Evolutionary conservation across 441 rosid genomes (phyloP), one percentile per base, ranked within the genome.

Genomic region (Biscutella laevigata): DNA sequence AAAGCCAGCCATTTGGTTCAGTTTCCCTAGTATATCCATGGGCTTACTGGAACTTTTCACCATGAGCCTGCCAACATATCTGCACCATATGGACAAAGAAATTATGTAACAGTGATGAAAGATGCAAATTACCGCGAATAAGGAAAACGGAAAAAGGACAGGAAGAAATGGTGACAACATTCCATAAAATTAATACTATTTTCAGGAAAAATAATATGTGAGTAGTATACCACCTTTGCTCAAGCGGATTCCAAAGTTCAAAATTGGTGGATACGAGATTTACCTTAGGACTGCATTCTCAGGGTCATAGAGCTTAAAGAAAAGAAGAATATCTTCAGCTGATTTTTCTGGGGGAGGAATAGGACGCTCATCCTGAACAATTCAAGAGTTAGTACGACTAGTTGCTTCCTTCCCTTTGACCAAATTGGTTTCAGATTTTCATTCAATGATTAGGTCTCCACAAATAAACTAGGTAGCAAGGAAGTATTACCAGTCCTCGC

Each of bases 1-100:
- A 75, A 82, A 86, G 50, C 95, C 94, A 64, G 94, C 92, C 99
- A 92, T 78, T 71, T 82, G 78, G 70, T 84, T 88, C 39, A 92
- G 63, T 73, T 74, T 84, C 48, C 74, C 66, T 38, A 92, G 27
- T 57, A 84, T 81, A 57, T 92, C 99, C 35, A 81, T 66, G 25
- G 97, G 97, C 74, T 79, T 88, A 32, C 81, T 63, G 62, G 82
- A 77, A 65, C 77, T 74, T 82, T 86, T 86, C 59, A 92, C 87
- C 43, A 86, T 79, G 11, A 88, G 80, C 71, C 94, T 76, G 38
- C 95, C 99, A 50, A 83, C 80, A 64, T 81, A 94, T 47, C 99
- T 94, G 83, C 54, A 77, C 27, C 40, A 44, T 34, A 70, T 44
- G 66, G 64, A 51, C 24, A 37, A 38, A 7, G 38, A n/a, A n/a